Evolutionary conservation across 208 protist species (phyloP).

Genomic region (Wallacemonas collosoma): DNA sequence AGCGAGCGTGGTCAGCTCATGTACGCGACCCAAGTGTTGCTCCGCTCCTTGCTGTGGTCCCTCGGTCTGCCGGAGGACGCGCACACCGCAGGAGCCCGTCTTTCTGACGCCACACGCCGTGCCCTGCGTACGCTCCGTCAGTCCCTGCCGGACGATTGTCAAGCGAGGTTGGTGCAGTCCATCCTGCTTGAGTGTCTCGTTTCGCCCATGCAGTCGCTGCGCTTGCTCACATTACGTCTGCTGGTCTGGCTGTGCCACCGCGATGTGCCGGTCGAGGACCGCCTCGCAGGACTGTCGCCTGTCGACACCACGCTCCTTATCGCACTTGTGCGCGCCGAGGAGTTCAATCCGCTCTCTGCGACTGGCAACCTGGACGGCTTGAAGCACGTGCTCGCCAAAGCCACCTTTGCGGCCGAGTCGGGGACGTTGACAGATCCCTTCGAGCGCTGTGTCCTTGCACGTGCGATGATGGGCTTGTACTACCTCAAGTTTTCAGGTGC

Average conservation of each 20-base stretch:
- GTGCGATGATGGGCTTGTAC: slow-evolving; percentile 78
- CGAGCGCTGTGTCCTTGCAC: slow-evolving; percentile 60
- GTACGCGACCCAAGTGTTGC: slow-evolving; percentile 63
- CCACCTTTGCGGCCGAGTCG: slow-evolving; percentile 62
- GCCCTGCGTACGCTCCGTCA: slow-evolving; percentile 42
- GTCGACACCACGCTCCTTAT: slow-evolving; percentile 34
- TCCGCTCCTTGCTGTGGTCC: slow-evolving; percentile 54
- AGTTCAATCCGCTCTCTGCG: slow-evolving; percentile 73
- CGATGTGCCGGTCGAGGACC: slow-evolving; percentile 12
- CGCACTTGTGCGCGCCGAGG: slow-evolving; percentile 51
- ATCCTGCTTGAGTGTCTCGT: slow-evolving; percentile 77
- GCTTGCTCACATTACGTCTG: slow-evolving; percentile 67
- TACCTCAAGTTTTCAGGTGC: slow-evolving; percentile 81
- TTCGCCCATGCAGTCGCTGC: slow-evolving; percentile 60
- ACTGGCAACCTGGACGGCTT: slow-evolving; percentile 70
- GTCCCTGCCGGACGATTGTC: slow-evolving; percentile 37
- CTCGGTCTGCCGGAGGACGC: slow-evolving; percentile 35
- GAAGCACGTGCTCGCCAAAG: slow-evolving; percentile 55
- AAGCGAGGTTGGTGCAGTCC: slow-evolving; percentile 49
- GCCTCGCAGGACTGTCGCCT: slow-evolving; percentile 27
- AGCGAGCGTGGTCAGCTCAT: slow-evolving; percentile 50
- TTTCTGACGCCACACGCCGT: slow-evolving; percentile 16
- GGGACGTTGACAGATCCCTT: slow-evolving; percentile 56
- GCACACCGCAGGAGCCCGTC: not conserved
- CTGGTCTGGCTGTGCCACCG: slow-evolving; percentile 64